Conservation (phyloP, 805 yeast species). For the Monosporozyma servazzii region DNA sequence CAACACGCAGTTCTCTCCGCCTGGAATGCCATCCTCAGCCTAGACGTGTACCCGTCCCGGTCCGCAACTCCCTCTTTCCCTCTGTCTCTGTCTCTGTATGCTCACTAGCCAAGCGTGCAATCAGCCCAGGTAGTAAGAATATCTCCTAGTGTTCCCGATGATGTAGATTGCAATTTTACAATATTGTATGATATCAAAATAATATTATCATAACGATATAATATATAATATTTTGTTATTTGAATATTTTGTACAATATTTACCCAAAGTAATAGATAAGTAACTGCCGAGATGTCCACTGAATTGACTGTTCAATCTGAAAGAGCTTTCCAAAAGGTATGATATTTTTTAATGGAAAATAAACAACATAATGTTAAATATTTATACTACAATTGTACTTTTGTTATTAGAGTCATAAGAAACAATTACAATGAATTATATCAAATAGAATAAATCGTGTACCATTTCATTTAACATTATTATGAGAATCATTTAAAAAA, state of each 20-base stretch:
- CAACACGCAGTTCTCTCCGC: too few species aligned
- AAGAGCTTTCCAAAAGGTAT: conserved; percentile 99
- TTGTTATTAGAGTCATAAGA: too few species aligned
- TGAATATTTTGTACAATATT: neutral
- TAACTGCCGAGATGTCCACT: conserved; percentile 77
- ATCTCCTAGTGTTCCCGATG: neutral
- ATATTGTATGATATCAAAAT: neutral
- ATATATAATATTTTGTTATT: neutral
- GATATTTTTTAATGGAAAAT: conserved; percentile 25
- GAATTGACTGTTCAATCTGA: conserved; percentile 99
- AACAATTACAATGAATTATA: too few species aligned
- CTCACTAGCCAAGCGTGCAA: neutral
- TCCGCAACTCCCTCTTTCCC: too few species aligned
- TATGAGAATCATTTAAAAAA: too few species aligned
- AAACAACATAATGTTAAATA: neutral
- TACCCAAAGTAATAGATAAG: conserved; percentile 11
- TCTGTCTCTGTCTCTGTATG: too few species aligned
- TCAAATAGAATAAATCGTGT: too few species aligned
- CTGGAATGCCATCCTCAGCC: too few species aligned
- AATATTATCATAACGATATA: neutral
- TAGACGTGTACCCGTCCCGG: too few species aligned
- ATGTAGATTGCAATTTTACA: neutral
- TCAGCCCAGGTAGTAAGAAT: neutral
- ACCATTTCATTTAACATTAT: too few species aligned
- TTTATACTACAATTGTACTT: too few species aligned